A percentile compares a stretch with the other conserved stretches of the same genome.
phyloP scores from a whole-genome alignment of 441 rosid species.

The Jatropha podagrica region DNA sequence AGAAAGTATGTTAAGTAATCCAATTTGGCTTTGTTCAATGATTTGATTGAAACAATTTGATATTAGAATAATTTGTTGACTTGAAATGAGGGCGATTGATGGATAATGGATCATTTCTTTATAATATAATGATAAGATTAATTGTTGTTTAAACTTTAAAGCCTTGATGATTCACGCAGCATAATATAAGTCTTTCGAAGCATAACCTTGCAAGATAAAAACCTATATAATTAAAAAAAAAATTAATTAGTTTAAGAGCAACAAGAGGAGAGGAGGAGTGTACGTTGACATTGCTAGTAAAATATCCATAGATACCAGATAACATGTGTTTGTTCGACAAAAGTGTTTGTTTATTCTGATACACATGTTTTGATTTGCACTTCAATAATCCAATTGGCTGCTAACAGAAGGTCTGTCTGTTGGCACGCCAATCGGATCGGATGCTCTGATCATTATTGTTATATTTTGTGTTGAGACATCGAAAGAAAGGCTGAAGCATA shows the following conservation, averaged over 20 bases:
- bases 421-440: too few species aligned
- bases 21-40: not conserved
- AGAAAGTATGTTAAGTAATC: not conserved
- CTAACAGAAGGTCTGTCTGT: not conserved
- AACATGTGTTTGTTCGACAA: not conserved
- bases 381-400: not conserved
- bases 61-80: slow-evolving; percentile 5
- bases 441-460: too few species aligned
- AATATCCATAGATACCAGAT: not conserved
- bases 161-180: not conserved
- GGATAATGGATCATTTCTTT: not conserved
- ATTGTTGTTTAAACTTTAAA: not conserved
- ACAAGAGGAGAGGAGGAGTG: not conserved
- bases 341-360: not conserved
- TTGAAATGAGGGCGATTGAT: not conserved
- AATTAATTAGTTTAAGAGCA: not conserved
- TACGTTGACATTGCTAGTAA: slow-evolving; percentile 11
- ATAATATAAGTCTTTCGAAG: not conserved
- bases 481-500: too few species aligned
- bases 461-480: too few species aligned
- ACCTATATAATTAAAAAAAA: too few species aligned
- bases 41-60: not conserved
- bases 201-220: not conserved
- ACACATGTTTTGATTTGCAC: not conserved
- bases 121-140: too few species aligned